Percentiles rank a stretch among this genome's conserved stretches.
phyloP scores from a whole-genome alignment of 805 yeast genomes.

The Candida nemodendra region DNA sequence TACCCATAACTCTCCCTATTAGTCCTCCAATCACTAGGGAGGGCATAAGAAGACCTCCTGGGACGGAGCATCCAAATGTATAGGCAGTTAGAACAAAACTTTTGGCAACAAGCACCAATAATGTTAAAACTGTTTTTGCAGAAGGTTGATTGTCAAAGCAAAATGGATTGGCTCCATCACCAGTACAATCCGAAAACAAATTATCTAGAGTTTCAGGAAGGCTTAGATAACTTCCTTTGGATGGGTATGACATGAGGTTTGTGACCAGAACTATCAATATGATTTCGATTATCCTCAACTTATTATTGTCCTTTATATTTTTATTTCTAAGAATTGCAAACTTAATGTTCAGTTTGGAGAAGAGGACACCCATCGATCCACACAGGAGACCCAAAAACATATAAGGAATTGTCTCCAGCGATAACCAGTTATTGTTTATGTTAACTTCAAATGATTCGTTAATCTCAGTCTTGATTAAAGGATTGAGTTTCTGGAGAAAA shows the following conservation, averaged over 20 bases:
- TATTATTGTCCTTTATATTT: conserved; percentile 25
- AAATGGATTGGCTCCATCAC: conserved; percentile 21
- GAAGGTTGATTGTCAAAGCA: conserved; percentile 34
- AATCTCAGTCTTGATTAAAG: conserved; percentile 43
- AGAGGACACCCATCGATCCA: conserved; percentile 60
- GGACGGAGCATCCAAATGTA: conserved; percentile 65
- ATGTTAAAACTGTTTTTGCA: conserved; percentile 27
- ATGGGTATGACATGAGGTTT: conserved; percentile 53
- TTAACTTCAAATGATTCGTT: conserved; percentile 56
- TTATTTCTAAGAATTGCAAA: conserved; percentile 37
- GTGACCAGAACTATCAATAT: conserved; percentile 48
- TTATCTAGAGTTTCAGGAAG: conserved; percentile 55
- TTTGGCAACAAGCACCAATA: conserved; percentile 41
- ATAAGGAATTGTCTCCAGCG: conserved; percentile 70
- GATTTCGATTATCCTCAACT: conserved; percentile 46
- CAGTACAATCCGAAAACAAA: conserved; percentile 66
- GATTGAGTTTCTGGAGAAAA: conserved; percentile 50
- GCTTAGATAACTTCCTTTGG: conserved; percentile 52
- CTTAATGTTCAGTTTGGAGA: conserved; percentile 46
- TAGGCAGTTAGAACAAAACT: conserved; percentile 65
- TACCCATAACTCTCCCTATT: conserved; percentile 55
- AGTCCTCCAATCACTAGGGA: conserved; percentile 62
- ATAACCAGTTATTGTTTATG: conserved; percentile 70
- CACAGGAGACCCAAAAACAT: conserved; percentile 68
- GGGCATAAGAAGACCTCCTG: conserved; percentile 69